Evolutionary conservation across 2,329 filamentous ascomycete genomes (phyloP).

Genomic region (Monosporascus cannonballus): DNA sequence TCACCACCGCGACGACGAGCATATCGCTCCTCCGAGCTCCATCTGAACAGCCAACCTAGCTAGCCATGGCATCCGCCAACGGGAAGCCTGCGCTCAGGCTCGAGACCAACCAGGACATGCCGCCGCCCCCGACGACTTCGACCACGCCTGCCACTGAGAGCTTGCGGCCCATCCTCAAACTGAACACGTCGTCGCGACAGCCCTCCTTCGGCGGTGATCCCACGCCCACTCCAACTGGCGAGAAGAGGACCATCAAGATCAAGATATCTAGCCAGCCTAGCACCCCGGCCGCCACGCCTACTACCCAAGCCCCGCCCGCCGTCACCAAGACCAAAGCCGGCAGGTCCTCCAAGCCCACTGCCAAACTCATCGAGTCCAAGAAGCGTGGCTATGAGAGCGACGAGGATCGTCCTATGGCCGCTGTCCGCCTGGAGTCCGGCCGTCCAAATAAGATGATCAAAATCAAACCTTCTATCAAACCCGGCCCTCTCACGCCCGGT

Average conservation of each 20-base stretch:
- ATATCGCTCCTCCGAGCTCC: not conserved
- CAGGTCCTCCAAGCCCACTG: constrained; percentile 52
- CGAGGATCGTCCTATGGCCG: constrained; percentile 33
- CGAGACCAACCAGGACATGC: constrained; percentile 22
- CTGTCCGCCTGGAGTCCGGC: constrained; percentile 26
- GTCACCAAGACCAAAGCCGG: constrained; percentile 52
- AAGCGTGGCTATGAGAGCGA: constrained; percentile 54
- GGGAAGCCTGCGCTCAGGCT: constrained; percentile 24
- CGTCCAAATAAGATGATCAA: constrained; percentile 48
- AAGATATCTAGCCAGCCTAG: constrained; percentile 28
- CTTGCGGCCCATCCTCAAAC: constrained; percentile 25
- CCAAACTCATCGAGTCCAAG: constrained; percentile 51
- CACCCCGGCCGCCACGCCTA: constrained; percentile 20
- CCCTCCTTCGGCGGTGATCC: constrained; percentile 21
- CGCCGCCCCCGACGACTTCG: constrained; percentile 18
- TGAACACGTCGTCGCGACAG: constrained; percentile 23
- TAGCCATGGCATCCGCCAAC: constrained; percentile 20
- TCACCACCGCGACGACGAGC: not conserved
- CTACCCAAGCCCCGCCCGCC: constrained; percentile 15
- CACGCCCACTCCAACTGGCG: constrained; percentile 20
- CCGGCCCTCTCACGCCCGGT: constrained; percentile 20
- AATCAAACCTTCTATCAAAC: constrained; percentile 34
- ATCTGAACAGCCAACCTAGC: constrained; percentile 1
- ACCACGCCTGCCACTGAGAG: constrained; percentile 17
- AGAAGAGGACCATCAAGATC: constrained; percentile 33